Evolutionary conservation across 495 filamentous ascomycete species (phyloP), one percentile per base, ranked within the genome.

Genomic region (Daldinia caldariorum): DNA sequence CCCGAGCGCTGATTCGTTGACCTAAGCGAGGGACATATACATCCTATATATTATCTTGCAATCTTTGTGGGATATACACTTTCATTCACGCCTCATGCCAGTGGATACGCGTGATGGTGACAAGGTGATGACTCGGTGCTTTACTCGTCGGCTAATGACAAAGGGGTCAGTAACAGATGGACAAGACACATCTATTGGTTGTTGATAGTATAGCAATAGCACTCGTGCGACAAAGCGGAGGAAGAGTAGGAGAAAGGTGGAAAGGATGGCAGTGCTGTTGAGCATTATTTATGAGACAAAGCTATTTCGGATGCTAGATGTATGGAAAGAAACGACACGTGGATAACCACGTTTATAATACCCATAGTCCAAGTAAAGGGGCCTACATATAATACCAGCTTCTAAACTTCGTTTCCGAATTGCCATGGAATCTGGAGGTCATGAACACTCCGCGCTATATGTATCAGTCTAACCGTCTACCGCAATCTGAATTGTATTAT

Each of bases 171-270:
- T 9, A 18, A 34, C 31, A 20, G 39, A 14, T 29, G 20, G 53
- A 66, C 69, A 71, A 71, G 54, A 31, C 37, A 16, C 20, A 22
- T 34, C 7, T 8, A 35, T 61, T n/a, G 53, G 7, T 49, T 41
- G 31, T 49, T 41, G 26, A 18, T 54, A 7, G 68, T 34, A 71
- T 66, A 71, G 63, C 59, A 20, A 50, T 16, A 43, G 18, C 6
- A 34, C 2, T 3, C 32, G 4, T 10, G 41, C 5, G 18, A 71
- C 69, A 71, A 71, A 71, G 69, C 69, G 10, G 54, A 47, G 58
- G 16, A 66, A 35, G 31, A 20, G 20, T 14, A 10, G 39, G n/a
- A 50, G 45, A 29, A 38, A 43, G 13, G 14, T 22, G 37, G 29
- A 49, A 47, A 60, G 16, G 26, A 41, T 22, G 41, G 41, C 31